phyloP scores from a whole-genome alignment of 2,329 filamentous ascomycete species.

The Colletotrichum sp. region DNA sequence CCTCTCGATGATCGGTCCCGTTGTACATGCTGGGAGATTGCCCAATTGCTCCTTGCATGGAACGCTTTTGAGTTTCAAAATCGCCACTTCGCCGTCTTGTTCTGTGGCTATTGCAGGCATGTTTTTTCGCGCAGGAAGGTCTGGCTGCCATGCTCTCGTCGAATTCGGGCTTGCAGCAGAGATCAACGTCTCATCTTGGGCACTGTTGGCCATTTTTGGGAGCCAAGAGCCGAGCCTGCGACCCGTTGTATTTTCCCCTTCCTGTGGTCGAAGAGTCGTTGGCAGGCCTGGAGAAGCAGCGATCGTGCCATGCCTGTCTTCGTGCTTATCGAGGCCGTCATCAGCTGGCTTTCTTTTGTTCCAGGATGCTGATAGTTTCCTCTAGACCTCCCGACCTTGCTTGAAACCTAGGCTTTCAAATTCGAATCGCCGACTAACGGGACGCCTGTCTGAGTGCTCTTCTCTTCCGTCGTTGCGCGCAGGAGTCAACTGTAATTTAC shows the following conservation, averaged over 20 bases:
- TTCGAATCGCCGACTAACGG: not conserved
- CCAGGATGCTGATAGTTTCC: not conserved
- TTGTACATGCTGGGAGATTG: not conserved
- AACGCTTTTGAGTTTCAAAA: not conserved
- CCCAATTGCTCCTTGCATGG: not conserved
- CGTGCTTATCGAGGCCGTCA: not conserved
- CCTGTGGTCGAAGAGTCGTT: not conserved
- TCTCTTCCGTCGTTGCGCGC: not conserved
- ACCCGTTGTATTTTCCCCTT: not conserved
- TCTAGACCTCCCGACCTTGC: not conserved
- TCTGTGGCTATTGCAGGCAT: not conserved
- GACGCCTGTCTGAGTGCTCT: not conserved
- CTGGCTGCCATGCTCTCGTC: no score
- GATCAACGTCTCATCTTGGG: not conserved
- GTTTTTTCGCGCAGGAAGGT: not conserved
- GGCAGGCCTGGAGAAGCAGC: not conserved
- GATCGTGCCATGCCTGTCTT: not conserved
- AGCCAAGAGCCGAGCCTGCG: not conserved
- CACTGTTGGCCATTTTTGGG: not conserved
- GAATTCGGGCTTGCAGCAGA: not conserved
- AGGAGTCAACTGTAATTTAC: not conserved
- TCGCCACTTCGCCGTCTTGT: not conserved
- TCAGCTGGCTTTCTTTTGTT: not conserved
- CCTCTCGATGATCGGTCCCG: not conserved
- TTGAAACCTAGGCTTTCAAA: not conserved